Percentiles rank a stretch among this genome's conserved stretches.
phyloP scores from a whole-genome alignment of 208 protist genomes.

The Leishmania tropica region DNA sequence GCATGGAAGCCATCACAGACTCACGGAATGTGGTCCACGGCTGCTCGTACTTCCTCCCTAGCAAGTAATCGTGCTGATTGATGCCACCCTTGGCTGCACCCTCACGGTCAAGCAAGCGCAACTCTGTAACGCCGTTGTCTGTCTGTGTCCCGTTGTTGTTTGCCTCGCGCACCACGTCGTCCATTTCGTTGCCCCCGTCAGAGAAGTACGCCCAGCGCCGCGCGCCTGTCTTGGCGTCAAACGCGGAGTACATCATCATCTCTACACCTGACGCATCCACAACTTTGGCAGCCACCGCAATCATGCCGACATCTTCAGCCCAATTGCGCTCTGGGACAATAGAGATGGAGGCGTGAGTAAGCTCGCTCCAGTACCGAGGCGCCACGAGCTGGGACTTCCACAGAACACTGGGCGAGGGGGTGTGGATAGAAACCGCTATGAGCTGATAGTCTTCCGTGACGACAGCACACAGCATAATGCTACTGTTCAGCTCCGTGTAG shows the following conservation, averaged over 20 bases:
- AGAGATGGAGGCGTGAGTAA: slow-evolving; percentile 59
- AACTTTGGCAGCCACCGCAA: slow-evolving; percentile 61
- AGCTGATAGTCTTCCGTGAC: slow-evolving; percentile 65
- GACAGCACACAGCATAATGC: slow-evolving; percentile 50
- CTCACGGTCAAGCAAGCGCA: not conserved
- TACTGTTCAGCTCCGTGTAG: slow-evolving; percentile 30
- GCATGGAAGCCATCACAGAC: slow-evolving; percentile 75
- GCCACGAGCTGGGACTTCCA: slow-evolving; percentile 49
- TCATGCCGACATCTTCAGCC: slow-evolving; percentile 71
- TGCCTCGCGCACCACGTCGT: slow-evolving; percentile 62
- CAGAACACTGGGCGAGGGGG: slow-evolving; percentile 26
- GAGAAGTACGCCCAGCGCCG: slow-evolving; percentile 79
- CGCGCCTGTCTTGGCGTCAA: slow-evolving; percentile 68
- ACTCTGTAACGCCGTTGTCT: not conserved
- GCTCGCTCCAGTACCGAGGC: slow-evolving; percentile 18
- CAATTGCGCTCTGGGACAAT: slow-evolving; percentile 83
- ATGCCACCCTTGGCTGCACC: not conserved
- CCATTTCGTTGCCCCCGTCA: slow-evolving; percentile 65
- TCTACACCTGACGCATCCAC: slow-evolving; percentile 26
- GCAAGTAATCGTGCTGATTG: not conserved
- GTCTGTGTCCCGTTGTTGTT: slow-evolving; percentile 6
- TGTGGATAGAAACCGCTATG: slow-evolving; percentile 14
- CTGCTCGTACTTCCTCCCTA: slow-evolving; percentile 45
- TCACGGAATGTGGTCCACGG: slow-evolving; percentile 83
- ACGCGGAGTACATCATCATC: slow-evolving; percentile 70